phyloP scores from a whole-genome alignment of 2,329 filamentous ascomycete species.

The Daldinia sp. region DNA sequence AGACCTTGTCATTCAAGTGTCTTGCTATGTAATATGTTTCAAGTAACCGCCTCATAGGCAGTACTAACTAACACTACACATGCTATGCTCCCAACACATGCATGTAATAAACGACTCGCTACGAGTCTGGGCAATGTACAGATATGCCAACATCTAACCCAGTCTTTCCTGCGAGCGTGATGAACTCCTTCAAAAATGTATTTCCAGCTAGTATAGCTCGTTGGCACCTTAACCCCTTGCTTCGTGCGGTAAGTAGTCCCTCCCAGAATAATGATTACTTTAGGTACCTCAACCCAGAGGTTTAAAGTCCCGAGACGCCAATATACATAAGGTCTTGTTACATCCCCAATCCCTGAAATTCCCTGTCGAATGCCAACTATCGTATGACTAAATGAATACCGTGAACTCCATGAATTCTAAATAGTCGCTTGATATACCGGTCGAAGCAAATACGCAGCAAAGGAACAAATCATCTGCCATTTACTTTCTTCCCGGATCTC shows the following conservation, averaged over 20 bases:
- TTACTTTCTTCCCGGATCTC: conserved; percentile 63
- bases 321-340: conserved; percentile 22
- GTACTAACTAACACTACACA: too few species aligned
- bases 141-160: conserved; percentile 14
- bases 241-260: not conserved
- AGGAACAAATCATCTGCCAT: conserved; percentile 51
- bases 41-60: too few species aligned
- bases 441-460: conserved; percentile 10
- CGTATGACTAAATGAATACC: conserved; percentile 23
- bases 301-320: conserved; percentile 27
- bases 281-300: conserved; percentile 13
- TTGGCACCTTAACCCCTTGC: not conserved
- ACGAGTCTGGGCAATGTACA: conserved; percentile 23
- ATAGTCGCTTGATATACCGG: conserved; percentile 14
- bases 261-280: conserved; percentile 12
- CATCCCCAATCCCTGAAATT: conserved; percentile 11
- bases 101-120: conserved; percentile 7
- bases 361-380: conserved; percentile 16
- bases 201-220: conserved; percentile 1
- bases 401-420: conserved; percentile 30
- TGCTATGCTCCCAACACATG: not conserved
- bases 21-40: too few species aligned
- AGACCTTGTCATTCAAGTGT: too few species aligned
- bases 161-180: not conserved
- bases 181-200: conserved; percentile 5